phyloP scores from a whole-genome alignment of 805 yeast species.

The Metschnikowia henanensis region DNA sequence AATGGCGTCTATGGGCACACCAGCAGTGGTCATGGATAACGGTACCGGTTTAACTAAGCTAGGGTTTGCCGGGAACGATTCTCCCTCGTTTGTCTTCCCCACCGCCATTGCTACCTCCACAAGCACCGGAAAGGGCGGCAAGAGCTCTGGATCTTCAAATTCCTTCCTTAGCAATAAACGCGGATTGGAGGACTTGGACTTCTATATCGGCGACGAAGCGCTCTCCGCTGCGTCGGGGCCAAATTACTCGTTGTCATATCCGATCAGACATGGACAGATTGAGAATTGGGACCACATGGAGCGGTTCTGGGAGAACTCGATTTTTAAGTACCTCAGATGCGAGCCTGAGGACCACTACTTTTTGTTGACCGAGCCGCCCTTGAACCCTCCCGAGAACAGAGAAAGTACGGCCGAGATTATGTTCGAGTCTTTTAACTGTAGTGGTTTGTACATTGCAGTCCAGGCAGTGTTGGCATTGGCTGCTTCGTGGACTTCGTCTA shows the following conservation, averaged over 20 bases:
- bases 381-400: slow-evolving; percentile 99
- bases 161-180: slow-evolving; percentile 64
- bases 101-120: slow-evolving; percentile 89
- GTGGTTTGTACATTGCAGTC: slow-evolving; percentile 97
- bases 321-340: slow-evolving; percentile 93
- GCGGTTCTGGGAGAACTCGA: slow-evolving; percentile 96
- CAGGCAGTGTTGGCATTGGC: slow-evolving; percentile 99
- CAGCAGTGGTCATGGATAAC: slow-evolving; percentile 97
- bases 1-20: slow-evolving; percentile 56
- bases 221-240: slow-evolving; percentile 89
- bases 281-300: slow-evolving; percentile 99
- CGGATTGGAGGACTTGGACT: slow-evolving; percentile 93
- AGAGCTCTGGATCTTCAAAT: slow-evolving; percentile 31
- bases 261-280: slow-evolving; percentile 96
- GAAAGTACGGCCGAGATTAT: slow-evolving; percentile 98
- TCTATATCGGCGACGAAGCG: slow-evolving; percentile 96
- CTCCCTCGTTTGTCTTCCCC: slow-evolving; percentile 96
- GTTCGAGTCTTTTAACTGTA: slow-evolving; percentile 98
- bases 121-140: slow-evolving; percentile 40
- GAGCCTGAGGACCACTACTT: slow-evolving; percentile 99
- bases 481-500: slow-evolving; percentile 98
- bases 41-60: slow-evolving; percentile 98
- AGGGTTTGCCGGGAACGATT: slow-evolving; percentile 98
- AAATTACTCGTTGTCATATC: slow-evolving; percentile 82
- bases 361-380: slow-evolving; percentile 94